Conservation (phyloP, 495 filamentous ascomycete species). For the Neurospora intermedia region DNA sequence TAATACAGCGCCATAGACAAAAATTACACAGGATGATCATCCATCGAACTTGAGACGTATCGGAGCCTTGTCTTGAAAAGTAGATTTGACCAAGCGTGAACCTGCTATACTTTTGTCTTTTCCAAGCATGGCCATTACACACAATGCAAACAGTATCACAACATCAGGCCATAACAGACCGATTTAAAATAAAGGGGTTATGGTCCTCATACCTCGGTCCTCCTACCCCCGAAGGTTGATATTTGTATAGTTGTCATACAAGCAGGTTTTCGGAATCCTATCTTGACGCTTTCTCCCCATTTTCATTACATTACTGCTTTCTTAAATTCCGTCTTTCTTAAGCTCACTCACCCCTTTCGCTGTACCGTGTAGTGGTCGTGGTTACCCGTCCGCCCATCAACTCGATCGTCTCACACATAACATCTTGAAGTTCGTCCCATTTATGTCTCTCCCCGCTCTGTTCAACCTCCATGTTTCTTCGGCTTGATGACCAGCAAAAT, state of each 20-base stretch:
- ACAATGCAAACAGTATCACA: too few species aligned
- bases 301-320: background rate
- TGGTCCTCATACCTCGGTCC: background rate
- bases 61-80: background rate
- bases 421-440: background rate
- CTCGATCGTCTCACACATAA: background rate
- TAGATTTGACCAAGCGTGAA: background rate
- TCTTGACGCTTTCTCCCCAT: background rate
- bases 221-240: background rate
- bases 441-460: background rate
- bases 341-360: background rate
- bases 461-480: constrained; percentile 32
- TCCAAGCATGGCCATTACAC: background rate
- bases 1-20: background rate
- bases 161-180: background rate
- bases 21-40: background rate
- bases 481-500: constrained; percentile 83
- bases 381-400: background rate
- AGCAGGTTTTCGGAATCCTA: background rate
- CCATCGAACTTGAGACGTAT: background rate
- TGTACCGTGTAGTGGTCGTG: background rate
- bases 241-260: background rate
- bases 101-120: background rate
- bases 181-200: background rate
- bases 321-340: background rate